Evolutionary conservation across 345 rosid species (phyloP), one percentile per base, ranked within the genome.

Genomic region (Syzygium oleosum): DNA sequence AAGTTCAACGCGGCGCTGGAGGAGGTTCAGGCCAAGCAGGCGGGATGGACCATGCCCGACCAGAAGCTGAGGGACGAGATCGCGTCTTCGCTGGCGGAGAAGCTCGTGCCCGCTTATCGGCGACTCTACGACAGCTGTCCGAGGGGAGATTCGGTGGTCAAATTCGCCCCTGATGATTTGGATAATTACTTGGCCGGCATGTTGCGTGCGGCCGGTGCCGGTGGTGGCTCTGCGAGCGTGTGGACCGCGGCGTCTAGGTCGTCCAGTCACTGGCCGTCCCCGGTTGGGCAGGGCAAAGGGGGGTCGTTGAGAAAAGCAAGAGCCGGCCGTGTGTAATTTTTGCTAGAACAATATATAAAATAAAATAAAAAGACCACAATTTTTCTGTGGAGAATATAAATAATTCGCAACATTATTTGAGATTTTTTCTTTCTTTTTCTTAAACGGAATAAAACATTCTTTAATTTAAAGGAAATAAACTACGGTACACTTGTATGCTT

Each of bases 51-150:
- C 78, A 80, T 80, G 52, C 61, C 89, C 31, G 87, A 88, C 59
- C 85, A 52, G 59, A 85, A 78, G 53, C 87, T 88, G 61, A 85
- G 85, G 31, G 89, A 88, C 77, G 85, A 56, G 12, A 77, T 88
- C 21, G 51, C 38, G 87, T 65, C 38, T 29, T 68, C 79, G 12
- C 51, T 78, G 43, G 84, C 29, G 85, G 51, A 41, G 68, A 88
- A 65, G 51, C 49, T 88, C 31, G 14, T 51, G 51, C 55, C 85
- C 13, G 38, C 41, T 9, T 88, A 79, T 41, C 49, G 58, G 29
- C 56, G n/a, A 65, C 56, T 88, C 43, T 68, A 88, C 31, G 56
- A 83, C 16, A 84, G 51, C 51, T 80, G 65, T 84, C 51, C 22
- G 73, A 52, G 27, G 41, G 29, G 56, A 16, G 34, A 54, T 51